Percentiles rank a stretch among this genome's conserved stretches.
phyloP scores from a whole-genome alignment of 1,284 basidiomycete genomes.

The Apiotrichum domesticum region DNA sequence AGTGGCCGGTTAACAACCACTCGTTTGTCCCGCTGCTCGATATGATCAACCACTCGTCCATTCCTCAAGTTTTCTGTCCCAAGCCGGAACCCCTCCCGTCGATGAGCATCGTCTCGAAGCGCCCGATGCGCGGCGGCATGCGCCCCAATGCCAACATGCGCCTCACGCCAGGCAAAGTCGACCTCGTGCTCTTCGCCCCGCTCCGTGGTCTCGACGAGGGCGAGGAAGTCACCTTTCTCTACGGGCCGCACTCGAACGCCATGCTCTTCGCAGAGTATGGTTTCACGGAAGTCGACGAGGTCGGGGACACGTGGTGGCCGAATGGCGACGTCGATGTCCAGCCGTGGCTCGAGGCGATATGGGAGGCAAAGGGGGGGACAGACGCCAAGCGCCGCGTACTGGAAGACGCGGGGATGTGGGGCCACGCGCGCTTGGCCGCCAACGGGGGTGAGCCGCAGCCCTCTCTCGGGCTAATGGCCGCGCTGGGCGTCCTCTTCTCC shows the following conservation, averaged over 20 bases:
- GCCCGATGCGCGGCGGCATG: slow-evolving; percentile 18
- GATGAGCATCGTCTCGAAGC: slow-evolving; percentile 4
- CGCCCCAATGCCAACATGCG: slow-evolving; percentile 44
- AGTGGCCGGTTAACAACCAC: slow-evolving; percentile 55
- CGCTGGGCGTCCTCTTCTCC: slow-evolving; percentile 10
- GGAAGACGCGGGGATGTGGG: slow-evolving; percentile 14
- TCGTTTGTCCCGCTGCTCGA: slow-evolving; percentile 79
- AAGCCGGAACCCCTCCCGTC: slow-evolving; percentile 22
- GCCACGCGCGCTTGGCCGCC: slow-evolving; percentile 13
- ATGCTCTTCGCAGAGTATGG: slow-evolving; percentile 78
- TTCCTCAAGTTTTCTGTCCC: slow-evolving; percentile 22
- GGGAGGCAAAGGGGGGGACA: slow-evolving; percentile 16
- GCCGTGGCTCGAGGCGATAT: slow-evolving; percentile 53
- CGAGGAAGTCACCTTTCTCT: slow-evolving; percentile 65
- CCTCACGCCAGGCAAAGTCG: slow-evolving; percentile 44
- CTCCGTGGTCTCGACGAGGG: slow-evolving; percentile 49
- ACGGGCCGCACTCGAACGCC: slow-evolving; percentile 67
- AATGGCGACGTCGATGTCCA: slow-evolving; percentile 59
- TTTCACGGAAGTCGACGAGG: slow-evolving; percentile 53
- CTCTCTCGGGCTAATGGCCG: slow-evolving; percentile 12
- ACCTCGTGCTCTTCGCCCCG: slow-evolving; percentile 56
- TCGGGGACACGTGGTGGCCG: slow-evolving; percentile 28
- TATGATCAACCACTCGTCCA: slow-evolving; percentile 68
- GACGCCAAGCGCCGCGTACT: slow-evolving; percentile 13
- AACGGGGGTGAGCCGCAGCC: slow-evolving; percentile 18